Evolutionary conservation across 345 rosid species (phyloP).

Genomic region (Arabidopsis arenosa): DNA sequence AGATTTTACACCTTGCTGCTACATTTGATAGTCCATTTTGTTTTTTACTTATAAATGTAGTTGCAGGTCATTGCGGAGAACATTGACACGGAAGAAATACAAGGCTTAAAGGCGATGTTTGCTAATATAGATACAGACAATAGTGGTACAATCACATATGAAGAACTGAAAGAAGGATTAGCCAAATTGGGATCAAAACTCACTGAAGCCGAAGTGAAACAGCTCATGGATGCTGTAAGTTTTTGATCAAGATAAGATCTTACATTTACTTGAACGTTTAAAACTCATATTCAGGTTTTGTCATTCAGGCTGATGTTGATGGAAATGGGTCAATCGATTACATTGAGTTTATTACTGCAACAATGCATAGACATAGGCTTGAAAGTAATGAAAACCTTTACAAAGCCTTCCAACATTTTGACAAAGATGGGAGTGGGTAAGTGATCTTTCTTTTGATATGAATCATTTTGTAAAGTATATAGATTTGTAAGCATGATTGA

Average conservation of each 20-base stretch:
- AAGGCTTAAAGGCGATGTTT: constrained; percentile 78
- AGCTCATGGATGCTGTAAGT: constrained; percentile 94
- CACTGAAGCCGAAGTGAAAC: constrained; percentile 73
- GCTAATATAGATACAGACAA: constrained; percentile 84
- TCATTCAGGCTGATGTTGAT: constrained; percentile 82
- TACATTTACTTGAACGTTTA: background rate
- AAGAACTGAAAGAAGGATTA: constrained; percentile 77
- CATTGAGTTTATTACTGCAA: constrained; percentile 83
- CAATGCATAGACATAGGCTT: constrained; percentile 85
- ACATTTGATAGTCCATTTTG: background rate
- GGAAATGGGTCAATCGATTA: constrained; percentile 86
- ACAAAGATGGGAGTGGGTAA: constrained; percentile 85
- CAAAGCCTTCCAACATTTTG: constrained; percentile 88
- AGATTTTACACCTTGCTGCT: background rate
- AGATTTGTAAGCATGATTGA: background rate
- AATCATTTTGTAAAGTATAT: background rate
- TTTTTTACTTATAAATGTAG: background rate
- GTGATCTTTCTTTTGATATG: constrained; percentile 25
- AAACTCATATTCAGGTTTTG: background rate
- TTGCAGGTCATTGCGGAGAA: constrained; percentile 91
- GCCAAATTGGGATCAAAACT: constrained; percentile 84
- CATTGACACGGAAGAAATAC: constrained; percentile 71
- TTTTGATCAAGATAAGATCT: background rate
- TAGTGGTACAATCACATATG: constrained; percentile 82
- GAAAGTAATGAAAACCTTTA: constrained; percentile 78